Evolutionary conservation across 2,329 filamentous ascomycete species (phyloP).

Genomic region (Colletotrichum camelliae): DNA sequence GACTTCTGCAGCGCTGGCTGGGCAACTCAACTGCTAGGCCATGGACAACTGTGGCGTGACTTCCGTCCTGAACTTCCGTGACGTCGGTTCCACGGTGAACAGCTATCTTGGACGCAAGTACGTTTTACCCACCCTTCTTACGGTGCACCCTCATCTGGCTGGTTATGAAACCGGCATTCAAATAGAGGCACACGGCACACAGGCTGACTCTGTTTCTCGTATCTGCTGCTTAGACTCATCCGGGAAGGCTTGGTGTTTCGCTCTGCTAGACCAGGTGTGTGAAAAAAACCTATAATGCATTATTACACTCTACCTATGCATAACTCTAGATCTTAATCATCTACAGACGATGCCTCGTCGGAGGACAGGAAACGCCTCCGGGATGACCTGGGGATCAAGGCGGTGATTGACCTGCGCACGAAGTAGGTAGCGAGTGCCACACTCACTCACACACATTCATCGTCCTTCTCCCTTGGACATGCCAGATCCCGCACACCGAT

Average conservation of each 20-base stretch:
- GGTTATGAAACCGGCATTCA: background rate
- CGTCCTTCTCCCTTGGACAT: background rate
- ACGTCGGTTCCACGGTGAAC: conserved; percentile 75
- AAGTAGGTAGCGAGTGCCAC: conserved; percentile 51
- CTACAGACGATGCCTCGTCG: conserved; percentile 72
- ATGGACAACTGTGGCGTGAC: conserved; percentile 16
- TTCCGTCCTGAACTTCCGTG: conserved; percentile 74
- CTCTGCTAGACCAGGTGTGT: conserved; percentile 66
- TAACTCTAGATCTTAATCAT: background rate
- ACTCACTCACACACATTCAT: background rate
- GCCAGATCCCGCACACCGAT: background rate
- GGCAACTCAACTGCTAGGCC: background rate
- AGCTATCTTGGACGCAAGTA: conserved; percentile 60
- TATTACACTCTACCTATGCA: background rate
- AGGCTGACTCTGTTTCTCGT: background rate
- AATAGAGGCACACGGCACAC: background rate
- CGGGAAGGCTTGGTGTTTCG: conserved; percentile 71
- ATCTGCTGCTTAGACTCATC: conserved; percentile 44
- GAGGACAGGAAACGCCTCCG: conserved; percentile 66
- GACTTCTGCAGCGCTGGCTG: background rate
- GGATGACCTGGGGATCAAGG: conserved; percentile 68
- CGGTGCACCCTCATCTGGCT: background rate
- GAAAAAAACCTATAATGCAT: background rate
- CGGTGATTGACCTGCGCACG: conserved; percentile 80
- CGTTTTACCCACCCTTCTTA: conserved; percentile 21